These are phyloP conservation scores for Lasiodiplodia sp. DNA, from an alignment of 2,329 filamentous ascomycete genomes.

Conservation along the genomic window DNA sequence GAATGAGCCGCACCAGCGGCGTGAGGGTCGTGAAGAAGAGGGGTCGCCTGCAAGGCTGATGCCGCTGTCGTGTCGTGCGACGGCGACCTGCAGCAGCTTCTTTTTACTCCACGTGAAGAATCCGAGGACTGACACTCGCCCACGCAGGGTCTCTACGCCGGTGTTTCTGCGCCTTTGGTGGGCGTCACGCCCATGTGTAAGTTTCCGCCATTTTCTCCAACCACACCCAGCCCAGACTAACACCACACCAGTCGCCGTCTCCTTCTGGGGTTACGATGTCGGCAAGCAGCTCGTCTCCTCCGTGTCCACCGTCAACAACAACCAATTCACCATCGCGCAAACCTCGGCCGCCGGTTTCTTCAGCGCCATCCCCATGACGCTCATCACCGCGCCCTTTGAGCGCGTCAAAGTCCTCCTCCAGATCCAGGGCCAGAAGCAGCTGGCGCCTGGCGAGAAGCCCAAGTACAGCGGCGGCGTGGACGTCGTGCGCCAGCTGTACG, in stretches of 20 bases:
- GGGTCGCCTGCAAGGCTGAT: slow-evolving; percentile 5
- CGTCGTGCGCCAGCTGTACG: slow-evolving; percentile 92
- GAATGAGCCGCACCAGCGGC: not conserved
- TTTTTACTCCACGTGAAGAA: not conserved
- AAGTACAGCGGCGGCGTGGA: slow-evolving; percentile 87
- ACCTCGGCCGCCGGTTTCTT: slow-evolving; percentile 91
- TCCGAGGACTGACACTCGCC: not conserved
- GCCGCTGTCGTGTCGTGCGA: slow-evolving; percentile 8
- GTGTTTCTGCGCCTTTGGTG: slow-evolving; percentile 91
- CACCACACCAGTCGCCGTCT: slow-evolving; percentile 63
- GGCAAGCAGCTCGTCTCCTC: slow-evolving; percentile 85
- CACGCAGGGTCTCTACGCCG: slow-evolving; percentile 84
- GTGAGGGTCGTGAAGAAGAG: not conserved
- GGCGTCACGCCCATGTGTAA: slow-evolving; percentile 99
- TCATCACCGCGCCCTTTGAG: slow-evolving; percentile 99
- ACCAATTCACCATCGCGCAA: slow-evolving; percentile 81
- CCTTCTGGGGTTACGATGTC: slow-evolving; percentile 88
- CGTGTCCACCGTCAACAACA: slow-evolving; percentile 70
- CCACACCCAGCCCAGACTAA: slow-evolving; percentile 30
- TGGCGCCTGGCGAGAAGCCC: slow-evolving; percentile 88
- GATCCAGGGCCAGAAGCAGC: slow-evolving; percentile 89
- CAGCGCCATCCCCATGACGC: slow-evolving; percentile 95
- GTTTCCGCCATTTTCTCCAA: slow-evolving; percentile 48
- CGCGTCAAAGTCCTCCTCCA: slow-evolving; percentile 98
- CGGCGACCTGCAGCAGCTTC: slow-evolving; percentile 8